Evolutionary conservation across 768 basidiomycete species (phyloP).

Genomic region (Kwoniella bestiolae): DNA sequence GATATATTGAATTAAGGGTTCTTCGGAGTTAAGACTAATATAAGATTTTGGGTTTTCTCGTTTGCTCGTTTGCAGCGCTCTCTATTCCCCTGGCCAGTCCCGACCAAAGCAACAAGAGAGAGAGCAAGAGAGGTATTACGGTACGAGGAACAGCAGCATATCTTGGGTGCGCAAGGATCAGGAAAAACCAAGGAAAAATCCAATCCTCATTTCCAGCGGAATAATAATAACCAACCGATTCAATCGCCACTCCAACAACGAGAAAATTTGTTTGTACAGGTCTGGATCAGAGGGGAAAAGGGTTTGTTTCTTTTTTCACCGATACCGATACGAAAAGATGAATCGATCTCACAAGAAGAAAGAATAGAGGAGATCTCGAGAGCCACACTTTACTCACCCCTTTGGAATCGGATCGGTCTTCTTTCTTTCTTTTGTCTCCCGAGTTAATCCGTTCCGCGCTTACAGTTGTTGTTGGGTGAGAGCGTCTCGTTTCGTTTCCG

Average conservation of each 20-base stretch:
- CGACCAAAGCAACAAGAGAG: no score
- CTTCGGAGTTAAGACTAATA: slow-evolving; percentile 6
- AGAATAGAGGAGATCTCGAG: not conserved
- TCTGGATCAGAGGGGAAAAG: not conserved
- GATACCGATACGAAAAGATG: not conserved
- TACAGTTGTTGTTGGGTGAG: not conserved
- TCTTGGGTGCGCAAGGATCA: not conserved
- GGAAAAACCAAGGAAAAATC: not conserved
- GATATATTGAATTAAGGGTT: slow-evolving; percentile 1
- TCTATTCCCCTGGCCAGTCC: no score
- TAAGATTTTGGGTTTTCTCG: slow-evolving; percentile 16
- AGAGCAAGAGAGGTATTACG: no score
- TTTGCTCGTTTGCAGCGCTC: not conserved
- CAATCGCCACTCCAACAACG: slow-evolving; percentile 1
- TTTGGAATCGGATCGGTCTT: not conserved
- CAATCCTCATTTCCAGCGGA: not conserved
- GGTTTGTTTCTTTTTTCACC: not conserved
- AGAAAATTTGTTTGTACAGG: not conserved
- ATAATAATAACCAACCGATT: no score
- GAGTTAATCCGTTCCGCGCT: not conserved
- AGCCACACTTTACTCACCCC: slow-evolving; percentile 16
- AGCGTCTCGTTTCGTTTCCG: not conserved
- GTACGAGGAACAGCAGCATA: not conserved
- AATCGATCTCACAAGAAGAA: not conserved
- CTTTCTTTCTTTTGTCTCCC: not conserved